Evolutionary conservation across 805 yeast genomes (phyloP).

Genomic region (Myxozyma sirexii): DNA sequence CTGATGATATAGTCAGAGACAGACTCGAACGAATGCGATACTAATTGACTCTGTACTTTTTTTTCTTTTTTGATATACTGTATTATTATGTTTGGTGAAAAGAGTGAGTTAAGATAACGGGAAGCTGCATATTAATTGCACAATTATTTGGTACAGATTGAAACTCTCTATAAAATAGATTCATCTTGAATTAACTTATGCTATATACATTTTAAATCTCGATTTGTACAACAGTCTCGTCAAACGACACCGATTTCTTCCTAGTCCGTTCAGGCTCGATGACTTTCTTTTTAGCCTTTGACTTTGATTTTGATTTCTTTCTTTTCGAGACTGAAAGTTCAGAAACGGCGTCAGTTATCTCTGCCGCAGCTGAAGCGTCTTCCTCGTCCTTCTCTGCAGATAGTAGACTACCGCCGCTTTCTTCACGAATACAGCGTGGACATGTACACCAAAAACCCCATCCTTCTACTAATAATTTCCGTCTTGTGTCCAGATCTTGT

Average conservation of each 20-base stretch:
- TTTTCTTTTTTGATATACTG: background rate
- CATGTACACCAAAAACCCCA: slow-evolving; percentile 83
- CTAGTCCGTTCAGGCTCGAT: slow-evolving; percentile 12
- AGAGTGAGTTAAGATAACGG: background rate
- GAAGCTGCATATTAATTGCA: background rate
- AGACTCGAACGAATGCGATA: slow-evolving; percentile 2
- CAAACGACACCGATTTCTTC: slow-evolving; percentile 27
- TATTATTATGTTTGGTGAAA: background rate
- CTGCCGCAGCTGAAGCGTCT: background rate
- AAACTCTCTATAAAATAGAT: background rate
- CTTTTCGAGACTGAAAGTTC: background rate
- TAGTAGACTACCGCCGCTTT: slow-evolving; percentile 37
- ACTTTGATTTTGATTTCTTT: slow-evolving; percentile 10
- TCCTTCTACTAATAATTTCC: slow-evolving; percentile 64
- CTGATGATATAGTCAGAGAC: slow-evolving; percentile 13
- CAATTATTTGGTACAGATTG: background rate
- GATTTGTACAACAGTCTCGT: slow-evolving; percentile 24
- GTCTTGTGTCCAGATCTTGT: slow-evolving; percentile 63
- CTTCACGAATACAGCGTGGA: slow-evolving; percentile 62
- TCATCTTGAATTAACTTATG: background rate
- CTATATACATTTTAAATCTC: slow-evolving; percentile 13
- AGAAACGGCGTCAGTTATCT: background rate
- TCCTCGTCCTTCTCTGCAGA: background rate
- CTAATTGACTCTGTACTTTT: background rate
- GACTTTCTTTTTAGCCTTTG: background rate